Evolutionary conservation across 768 basidiomycete genomes (phyloP).

Genomic region (Kwoniella pini): DNA sequence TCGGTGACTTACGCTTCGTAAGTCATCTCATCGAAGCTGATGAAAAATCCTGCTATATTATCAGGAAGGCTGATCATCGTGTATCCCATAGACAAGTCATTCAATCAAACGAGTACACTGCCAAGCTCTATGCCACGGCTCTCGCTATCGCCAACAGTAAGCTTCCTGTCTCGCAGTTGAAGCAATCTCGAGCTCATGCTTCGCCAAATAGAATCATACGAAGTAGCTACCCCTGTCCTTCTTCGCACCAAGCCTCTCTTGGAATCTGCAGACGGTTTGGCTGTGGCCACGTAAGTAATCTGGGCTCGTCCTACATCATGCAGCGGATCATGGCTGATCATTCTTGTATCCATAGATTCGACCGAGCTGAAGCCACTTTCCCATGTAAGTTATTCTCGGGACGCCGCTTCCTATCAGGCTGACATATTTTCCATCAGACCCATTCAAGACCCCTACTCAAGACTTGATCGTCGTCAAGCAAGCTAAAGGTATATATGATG

Average conservation of each 20-base stretch:
- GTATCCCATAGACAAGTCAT: conserved; percentile 33
- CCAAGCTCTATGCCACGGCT: conserved; percentile 44
- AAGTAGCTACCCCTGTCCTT: conserved; percentile 48
- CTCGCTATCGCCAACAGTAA: conserved; percentile 44
- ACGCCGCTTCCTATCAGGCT: neutral
- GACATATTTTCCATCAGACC: conserved; percentile 25
- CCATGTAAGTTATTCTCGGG: conserved; percentile 35
- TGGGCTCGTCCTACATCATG: too few species aligned
- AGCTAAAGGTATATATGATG: conserved; percentile 50
- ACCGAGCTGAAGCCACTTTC: conserved; percentile 48
- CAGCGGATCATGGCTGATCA: too few species aligned
- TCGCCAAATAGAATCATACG: conserved; percentile 45
- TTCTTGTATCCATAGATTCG: conserved; percentile 28
- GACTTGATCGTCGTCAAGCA: conserved; percentile 62
- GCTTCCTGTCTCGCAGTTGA: too few species aligned
- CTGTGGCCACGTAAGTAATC: conserved; percentile 48
- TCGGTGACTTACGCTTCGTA: conserved; percentile 50
- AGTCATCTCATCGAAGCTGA: conserved; percentile 26
- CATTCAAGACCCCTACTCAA: conserved; percentile 61
- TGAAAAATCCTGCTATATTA: too few species aligned
- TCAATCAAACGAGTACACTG: conserved; percentile 42
- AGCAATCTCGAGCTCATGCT: neutral
- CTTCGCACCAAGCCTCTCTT: conserved; percentile 47
- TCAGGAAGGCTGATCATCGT: too few species aligned
- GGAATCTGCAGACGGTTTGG: conserved; percentile 48